phyloP scores from a whole-genome alignment of 106 monocot genomes.

The Platanthera zijinensis region DNA sequence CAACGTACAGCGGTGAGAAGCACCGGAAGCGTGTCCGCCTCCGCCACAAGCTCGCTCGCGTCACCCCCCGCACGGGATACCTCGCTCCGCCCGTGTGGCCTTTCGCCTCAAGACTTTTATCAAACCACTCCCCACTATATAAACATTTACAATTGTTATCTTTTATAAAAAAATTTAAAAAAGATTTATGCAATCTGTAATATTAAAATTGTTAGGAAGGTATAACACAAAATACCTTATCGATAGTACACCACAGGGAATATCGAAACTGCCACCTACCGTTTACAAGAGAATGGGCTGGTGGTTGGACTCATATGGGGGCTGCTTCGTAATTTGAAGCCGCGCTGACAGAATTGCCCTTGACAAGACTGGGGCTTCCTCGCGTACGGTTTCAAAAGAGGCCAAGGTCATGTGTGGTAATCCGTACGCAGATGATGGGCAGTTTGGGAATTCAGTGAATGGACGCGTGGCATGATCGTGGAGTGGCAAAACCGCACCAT shows the following conservation, averaged over 20 bases:
- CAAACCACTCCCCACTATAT: neutral
- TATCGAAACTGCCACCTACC: neutral
- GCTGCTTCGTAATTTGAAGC: neutral
- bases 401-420: neutral
- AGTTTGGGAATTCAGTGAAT: constrained; percentile 4
- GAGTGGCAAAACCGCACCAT: neutral
- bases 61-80: neutral
- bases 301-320: neutral
- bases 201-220: neutral
- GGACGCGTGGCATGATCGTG: constrained; percentile 4
- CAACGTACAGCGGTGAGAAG: neutral
- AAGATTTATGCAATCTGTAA: neutral
- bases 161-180: neutral
- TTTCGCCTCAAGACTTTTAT: neutral
- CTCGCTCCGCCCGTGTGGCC: neutral
- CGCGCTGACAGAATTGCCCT: neutral
- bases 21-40: neutral
- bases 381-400: neutral
- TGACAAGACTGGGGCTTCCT: neutral
- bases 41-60: neutral
- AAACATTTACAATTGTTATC: neutral
- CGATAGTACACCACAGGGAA: neutral
- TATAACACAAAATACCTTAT: neutral
- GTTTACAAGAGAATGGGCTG: neutral
- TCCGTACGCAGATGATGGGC: neutral